phyloP scores from a whole-genome alignment of 345 rosid species.

The Cochlearia excelsa region DNA sequence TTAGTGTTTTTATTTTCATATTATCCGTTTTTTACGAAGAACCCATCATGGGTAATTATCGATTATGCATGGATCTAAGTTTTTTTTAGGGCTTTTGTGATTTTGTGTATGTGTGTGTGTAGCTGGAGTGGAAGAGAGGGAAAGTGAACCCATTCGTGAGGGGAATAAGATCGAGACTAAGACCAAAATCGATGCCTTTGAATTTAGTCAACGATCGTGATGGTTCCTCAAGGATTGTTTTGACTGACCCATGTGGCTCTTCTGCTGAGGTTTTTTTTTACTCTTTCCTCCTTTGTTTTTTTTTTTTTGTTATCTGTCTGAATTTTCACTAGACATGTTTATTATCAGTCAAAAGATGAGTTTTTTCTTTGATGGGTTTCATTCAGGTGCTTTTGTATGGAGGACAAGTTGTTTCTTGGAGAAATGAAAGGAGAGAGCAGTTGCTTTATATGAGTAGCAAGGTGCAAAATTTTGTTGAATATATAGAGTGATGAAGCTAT shows the following conservation, averaged over 20 bases:
- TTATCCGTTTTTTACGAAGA: no score
- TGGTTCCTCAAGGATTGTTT: constrained; percentile 57
- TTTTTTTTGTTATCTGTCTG: not conserved
- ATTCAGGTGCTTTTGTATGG: constrained; percentile 86
- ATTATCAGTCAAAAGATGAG: no score
- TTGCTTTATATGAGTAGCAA: constrained; percentile 81
- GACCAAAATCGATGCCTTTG: constrained; percentile 62
- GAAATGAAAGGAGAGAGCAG: constrained; percentile 80
- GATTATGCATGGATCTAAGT: constrained; percentile 10
- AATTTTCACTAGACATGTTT: no score
- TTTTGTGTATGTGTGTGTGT: constrained; percentile 9
- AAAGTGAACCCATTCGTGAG: constrained; percentile 63
- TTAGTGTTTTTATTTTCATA: not conserved
- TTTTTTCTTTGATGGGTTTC: no score
- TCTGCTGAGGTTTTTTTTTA: constrained; percentile 59
- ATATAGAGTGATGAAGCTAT: no score
- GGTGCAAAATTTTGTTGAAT: constrained; percentile 35
- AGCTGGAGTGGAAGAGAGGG: constrained; percentile 88
- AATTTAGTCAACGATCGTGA: constrained; percentile 54
- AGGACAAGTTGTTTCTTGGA: constrained; percentile 95
- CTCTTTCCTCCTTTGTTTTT: not conserved
- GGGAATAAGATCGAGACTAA: constrained; percentile 38
- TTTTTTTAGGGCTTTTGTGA: constrained; percentile 8
- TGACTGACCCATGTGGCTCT: constrained; percentile 75
- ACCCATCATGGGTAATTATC: no score